phyloP scores from a whole-genome alignment of 108 stramenopile species.

The Stephanodiscus minutulus region DNA sequence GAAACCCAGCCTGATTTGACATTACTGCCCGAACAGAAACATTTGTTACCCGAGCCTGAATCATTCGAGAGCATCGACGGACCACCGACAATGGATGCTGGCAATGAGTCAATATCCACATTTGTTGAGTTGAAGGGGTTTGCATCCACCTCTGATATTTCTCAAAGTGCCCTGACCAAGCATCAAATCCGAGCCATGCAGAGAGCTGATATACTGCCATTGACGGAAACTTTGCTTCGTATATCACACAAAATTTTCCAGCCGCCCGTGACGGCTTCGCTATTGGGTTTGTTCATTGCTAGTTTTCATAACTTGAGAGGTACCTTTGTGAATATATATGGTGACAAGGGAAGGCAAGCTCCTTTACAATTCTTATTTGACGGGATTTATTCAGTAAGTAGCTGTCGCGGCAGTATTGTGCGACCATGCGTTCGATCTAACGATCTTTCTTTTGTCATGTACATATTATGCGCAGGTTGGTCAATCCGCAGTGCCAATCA shows the following conservation, averaged over 20 bases:
- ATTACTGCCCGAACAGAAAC: neutral
- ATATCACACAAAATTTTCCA: slow-evolving; percentile 57
- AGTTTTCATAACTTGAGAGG: slow-evolving; percentile 62
- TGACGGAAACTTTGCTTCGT: slow-evolving; percentile 41
- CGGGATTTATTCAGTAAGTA: slow-evolving; percentile 65
- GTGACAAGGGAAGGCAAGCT: slow-evolving; percentile 56
- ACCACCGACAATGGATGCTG: slow-evolving; percentile 4
- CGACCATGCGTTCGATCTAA: neutral
- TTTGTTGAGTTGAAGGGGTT: neutral
- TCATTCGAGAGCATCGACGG: slow-evolving; percentile 6
- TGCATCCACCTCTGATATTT: neutral
- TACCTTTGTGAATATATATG: slow-evolving; percentile 75
- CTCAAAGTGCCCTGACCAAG: neutral
- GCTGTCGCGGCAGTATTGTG: neutral
- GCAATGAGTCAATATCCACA: neutral
- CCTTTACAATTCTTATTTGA: slow-evolving; percentile 89
- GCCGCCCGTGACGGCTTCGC: slow-evolving; percentile 79
- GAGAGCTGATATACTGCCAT: slow-evolving; percentile 35
- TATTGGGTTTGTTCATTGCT: slow-evolving; percentile 77
- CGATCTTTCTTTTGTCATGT: slow-evolving; percentile 3
- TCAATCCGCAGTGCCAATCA: slow-evolving; percentile 85
- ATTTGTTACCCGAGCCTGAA: slow-evolving; percentile 6
- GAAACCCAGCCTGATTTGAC: neutral
- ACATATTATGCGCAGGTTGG: slow-evolving; percentile 47
- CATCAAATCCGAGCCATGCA: slow-evolving; percentile 31